phyloP scores from a whole-genome alignment of 345 rosid species.

The Aquilaria yunnanensis region DNA sequence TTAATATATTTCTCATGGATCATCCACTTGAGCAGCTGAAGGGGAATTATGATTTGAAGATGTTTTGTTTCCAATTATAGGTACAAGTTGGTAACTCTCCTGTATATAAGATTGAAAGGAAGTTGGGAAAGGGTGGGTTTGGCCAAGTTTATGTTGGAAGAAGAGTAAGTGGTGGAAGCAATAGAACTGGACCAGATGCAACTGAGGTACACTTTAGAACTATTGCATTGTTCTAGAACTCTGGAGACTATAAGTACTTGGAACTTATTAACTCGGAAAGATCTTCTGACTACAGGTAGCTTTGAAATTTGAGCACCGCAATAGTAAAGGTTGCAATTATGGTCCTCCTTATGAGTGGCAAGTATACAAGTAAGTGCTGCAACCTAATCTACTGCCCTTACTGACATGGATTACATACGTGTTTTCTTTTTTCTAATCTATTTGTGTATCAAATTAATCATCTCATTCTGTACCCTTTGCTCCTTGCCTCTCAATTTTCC shows the following conservation, averaged over 20 bases:
- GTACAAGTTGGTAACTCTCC: conserved; percentile 94
- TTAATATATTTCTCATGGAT: too few species aligned
- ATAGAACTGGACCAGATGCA: conserved; percentile 74
- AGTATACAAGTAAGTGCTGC: conserved; percentile 68
- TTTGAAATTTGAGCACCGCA: conserved; percentile 86
- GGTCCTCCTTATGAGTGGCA: conserved; percentile 99
- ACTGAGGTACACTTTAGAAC: conserved; percentile 45
- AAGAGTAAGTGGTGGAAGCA: conserved; percentile 60
- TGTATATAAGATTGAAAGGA: conserved; percentile 70
- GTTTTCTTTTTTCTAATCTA: background rate
- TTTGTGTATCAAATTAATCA: background rate
- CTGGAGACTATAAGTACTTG: conserved; percentile 3
- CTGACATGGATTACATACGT: background rate
- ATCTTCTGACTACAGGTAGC: conserved; percentile 63
- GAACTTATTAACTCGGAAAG: conserved; percentile 1
- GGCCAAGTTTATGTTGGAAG: conserved; percentile 98
- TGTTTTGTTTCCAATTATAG: conserved; percentile 24
- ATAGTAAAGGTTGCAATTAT: conserved; percentile 92
- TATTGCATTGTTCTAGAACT: conserved; percentile 1
- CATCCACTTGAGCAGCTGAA: too few species aligned
- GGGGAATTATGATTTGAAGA: too few species aligned
- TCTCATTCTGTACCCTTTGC: background rate
- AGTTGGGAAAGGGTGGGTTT: conserved; percentile 97
- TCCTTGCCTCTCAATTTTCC: background rate
- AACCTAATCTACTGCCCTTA: background rate